A percentile compares a stretch with the other conserved stretches of the same genome.
phyloP scores from a whole-genome alignment of 495 filamentous ascomycete species.

The Aspergillus nidulans region DNA sequence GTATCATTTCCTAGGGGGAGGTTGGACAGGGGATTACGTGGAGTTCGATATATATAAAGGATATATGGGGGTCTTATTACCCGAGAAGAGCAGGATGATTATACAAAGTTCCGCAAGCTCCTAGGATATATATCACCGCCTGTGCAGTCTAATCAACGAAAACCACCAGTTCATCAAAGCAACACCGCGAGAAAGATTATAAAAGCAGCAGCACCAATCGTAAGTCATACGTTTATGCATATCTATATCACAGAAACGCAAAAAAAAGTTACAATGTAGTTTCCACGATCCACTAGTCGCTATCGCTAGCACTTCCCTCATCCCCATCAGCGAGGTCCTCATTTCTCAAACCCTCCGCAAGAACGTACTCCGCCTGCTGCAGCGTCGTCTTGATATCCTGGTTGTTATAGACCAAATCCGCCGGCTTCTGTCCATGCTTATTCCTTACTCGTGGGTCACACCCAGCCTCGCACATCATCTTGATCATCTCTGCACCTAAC shows the following conservation, averaged over 20 bases:
- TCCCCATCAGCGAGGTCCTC: constrained; percentile 26
- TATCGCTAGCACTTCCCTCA: constrained; percentile 39
- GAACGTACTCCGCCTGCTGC: constrained; percentile 71
- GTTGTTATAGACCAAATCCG: constrained; percentile 52
- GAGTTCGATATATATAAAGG: too few relatives aligned
- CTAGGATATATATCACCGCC: too few relatives aligned
- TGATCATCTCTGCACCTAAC: constrained; percentile 65
- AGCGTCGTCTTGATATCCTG: constrained; percentile 60
- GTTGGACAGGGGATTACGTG: too few relatives aligned
- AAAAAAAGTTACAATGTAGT: not conserved
- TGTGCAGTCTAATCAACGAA: not conserved
- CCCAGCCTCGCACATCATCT: constrained; percentile 92
- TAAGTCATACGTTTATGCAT: constrained; percentile 13
- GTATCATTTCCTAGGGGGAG: too few relatives aligned
- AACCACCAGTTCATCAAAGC: not conserved
- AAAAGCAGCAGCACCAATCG: constrained; percentile 6
- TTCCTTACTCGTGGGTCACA: constrained; percentile 60
- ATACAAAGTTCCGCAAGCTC: too few relatives aligned
- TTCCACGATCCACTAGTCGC: constrained; percentile 25
- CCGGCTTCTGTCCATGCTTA: constrained; percentile 43
- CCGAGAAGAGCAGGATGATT: too few relatives aligned
- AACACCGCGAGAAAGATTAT: not conserved
- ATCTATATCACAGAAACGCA: constrained; percentile 1
- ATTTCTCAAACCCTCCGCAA: constrained; percentile 39
- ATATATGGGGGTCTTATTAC: too few relatives aligned